Conservation (phyloP, 1,139 yeast genomes). For the Suhomyces yuchorum region DNA sequence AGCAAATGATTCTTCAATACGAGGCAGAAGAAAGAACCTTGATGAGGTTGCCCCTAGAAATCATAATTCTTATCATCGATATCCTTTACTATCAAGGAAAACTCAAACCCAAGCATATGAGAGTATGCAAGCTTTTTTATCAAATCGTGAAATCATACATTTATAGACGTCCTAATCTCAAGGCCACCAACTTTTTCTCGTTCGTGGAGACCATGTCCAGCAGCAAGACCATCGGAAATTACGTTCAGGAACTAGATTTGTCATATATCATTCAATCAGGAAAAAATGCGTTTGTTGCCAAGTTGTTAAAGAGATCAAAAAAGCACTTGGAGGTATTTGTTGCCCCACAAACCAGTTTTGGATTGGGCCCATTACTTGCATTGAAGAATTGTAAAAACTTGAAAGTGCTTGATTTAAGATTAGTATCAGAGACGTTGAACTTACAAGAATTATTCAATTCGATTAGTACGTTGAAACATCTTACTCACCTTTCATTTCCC, state of each 20-base stretch:
- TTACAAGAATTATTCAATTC: conserved; percentile 76
- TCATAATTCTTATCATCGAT: conserved; percentile 55
- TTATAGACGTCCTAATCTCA: conserved; percentile 63
- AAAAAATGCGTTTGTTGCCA: conserved; percentile 88
- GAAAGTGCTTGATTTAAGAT: conserved; percentile 71
- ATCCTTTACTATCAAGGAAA: conserved; percentile 36
- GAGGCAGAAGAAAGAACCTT: conserved; percentile 19
- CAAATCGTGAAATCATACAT: conserved; percentile 58
- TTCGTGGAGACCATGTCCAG: conserved; percentile 72
- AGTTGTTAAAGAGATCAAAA: conserved; percentile 74
- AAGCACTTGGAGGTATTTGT: conserved; percentile 63
- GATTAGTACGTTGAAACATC: conserved; percentile 57
- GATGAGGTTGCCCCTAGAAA: conserved; percentile 58
- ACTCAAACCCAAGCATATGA: conserved; percentile 53
- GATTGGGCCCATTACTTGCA: conserved; percentile 82
- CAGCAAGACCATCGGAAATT: conserved; percentile 43
- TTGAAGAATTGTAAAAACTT: conserved; percentile 68
- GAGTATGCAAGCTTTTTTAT: conserved; percentile 67
- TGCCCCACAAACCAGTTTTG: conserved; percentile 96
- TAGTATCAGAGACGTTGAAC: conserved; percentile 89
- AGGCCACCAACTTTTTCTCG: conserved; percentile 64
- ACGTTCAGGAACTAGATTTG: conserved; percentile 63
- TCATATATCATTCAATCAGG: conserved; percentile 85
- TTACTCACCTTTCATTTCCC: conserved; percentile 84
- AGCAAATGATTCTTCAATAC: conserved; percentile 19